Percentiles rank a stretch among this genome's conserved stretches.
These are phyloP conservation scores for Fusarium tjaetaba DNA, from an alignment of 2,329 filamentous ascomycete species.

Conservation along the genomic window DNA sequence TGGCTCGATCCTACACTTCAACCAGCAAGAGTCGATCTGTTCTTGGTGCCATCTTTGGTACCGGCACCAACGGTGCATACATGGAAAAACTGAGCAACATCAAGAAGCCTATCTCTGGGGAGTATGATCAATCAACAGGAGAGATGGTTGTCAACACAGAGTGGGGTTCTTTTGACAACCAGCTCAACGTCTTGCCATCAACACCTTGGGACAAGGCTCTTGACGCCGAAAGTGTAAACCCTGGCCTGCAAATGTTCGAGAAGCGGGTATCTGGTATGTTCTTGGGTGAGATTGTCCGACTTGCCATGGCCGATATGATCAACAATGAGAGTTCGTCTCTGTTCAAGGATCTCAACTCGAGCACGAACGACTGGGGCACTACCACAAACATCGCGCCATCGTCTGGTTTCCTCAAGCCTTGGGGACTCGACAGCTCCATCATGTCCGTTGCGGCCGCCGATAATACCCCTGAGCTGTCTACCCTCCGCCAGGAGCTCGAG, in stretches of 20 bases:
- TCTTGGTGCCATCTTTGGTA: slow-evolving; percentile 97
- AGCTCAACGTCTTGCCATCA: slow-evolving; percentile 85
- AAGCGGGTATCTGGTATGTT: slow-evolving; percentile 99
- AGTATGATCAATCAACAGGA: slow-evolving; percentile 82
- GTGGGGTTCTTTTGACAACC: slow-evolving; percentile 98
- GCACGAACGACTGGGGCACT: slow-evolving; percentile 73
- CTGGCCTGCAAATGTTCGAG: slow-evolving; percentile 98
- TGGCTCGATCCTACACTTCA: slow-evolving; percentile 96
- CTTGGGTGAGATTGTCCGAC: slow-evolving; percentile 89
- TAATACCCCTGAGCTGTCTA: slow-evolving; percentile 74
- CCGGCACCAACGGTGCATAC: slow-evolving; percentile 96
- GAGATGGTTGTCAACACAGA: slow-evolving; percentile 99
- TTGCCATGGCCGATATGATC: slow-evolving; percentile 77
- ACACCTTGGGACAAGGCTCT: slow-evolving; percentile 84
- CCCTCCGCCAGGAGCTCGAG: slow-evolving; percentile 81
- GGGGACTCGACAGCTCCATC: slow-evolving; percentile 92
- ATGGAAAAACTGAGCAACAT: slow-evolving; percentile 90
- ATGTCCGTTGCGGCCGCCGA: slow-evolving; percentile 89
- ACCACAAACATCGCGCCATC: slow-evolving; percentile 74
- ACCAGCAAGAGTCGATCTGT: slow-evolving; percentile 87
- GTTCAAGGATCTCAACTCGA: slow-evolving; percentile 80
- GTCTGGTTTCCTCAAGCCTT: slow-evolving; percentile 78
- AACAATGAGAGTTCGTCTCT: slow-evolving; percentile 73
- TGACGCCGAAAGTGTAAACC: slow-evolving; percentile 85
- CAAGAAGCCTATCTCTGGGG: slow-evolving; percentile 76